Percentiles rank a stretch among this genome's conserved stretches.
Evolutionary conservation across 495 filamentous ascomycete genomes (phyloP).

Genomic region (Daldinia childiae): DNA sequence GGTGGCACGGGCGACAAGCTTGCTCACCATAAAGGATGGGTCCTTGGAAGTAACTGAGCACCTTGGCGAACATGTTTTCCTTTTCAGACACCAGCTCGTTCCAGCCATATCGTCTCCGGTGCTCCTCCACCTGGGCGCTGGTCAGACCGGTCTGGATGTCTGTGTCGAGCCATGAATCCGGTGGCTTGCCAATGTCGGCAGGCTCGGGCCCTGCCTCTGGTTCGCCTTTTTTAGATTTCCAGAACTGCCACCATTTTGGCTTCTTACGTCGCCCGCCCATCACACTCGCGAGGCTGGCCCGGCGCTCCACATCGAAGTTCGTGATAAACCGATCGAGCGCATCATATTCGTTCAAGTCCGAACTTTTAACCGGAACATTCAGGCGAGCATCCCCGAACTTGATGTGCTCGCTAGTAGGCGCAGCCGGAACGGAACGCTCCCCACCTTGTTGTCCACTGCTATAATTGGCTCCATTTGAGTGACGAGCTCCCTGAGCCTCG

Average conservation of each 20-base stretch:
- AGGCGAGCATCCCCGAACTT: constrained; percentile 39
- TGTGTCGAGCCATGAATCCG: constrained; percentile 78
- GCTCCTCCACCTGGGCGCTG: constrained; percentile 66
- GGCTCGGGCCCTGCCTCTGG: constrained; percentile 45
- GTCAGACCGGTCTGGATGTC: constrained; percentile 72
- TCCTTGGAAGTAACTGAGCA: constrained; percentile 81
- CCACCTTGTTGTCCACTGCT: neutral
- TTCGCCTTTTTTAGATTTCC: constrained; percentile 51
- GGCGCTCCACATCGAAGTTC: constrained; percentile 65
- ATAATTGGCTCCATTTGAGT: constrained; percentile 35
- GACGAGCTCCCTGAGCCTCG: constrained; percentile 34
- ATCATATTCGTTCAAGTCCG: constrained; percentile 52
- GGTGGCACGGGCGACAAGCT: neutral
- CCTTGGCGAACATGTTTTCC: constrained; percentile 78
- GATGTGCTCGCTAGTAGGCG: constrained; percentile 32
- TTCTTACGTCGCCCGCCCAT: constrained; percentile 53
- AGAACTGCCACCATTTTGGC: constrained; percentile 69
- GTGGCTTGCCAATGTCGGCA: constrained; percentile 59
- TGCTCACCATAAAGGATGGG: constrained; percentile 83
- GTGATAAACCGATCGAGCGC: constrained; percentile 72
- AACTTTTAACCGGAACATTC: constrained; percentile 33
- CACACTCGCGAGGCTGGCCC: constrained; percentile 65
- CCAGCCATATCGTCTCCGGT: constrained; percentile 73
- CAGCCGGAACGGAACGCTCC: neutral
- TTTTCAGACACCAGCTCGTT: constrained; percentile 82